These are phyloP conservation scores for Sophora flavescens DNA, from an alignment of 306 rosid genomes.

Conservation along the genomic window DNA sequence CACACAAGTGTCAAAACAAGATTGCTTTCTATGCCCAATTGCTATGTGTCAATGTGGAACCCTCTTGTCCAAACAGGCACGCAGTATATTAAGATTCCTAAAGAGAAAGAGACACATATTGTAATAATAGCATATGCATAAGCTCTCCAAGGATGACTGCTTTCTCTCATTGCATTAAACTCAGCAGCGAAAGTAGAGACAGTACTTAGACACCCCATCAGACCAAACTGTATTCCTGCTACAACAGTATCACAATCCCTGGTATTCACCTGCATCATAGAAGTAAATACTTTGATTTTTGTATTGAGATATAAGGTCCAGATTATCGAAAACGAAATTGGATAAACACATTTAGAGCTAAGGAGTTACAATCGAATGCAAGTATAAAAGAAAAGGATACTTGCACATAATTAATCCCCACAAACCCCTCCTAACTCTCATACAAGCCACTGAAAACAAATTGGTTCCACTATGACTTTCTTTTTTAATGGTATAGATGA, in stretches of 20 bases:
- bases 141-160: conserved; percentile 76
- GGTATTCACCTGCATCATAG: conserved; percentile 62
- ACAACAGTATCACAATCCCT: conserved; percentile 61
- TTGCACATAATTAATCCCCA: neutral
- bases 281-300: conserved; percentile 17
- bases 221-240: conserved; percentile 72
- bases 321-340: neutral
- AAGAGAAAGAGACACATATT: conserved; percentile 58
- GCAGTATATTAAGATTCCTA: conserved; percentile 74
- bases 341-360: neutral
- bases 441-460: neutral
- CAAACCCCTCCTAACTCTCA: neutral
- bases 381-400: neutral
- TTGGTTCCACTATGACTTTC: neutral
- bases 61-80: conserved; percentile 76
- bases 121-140: conserved; percentile 70
- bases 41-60: conserved; percentile 42
- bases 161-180: conserved; percentile 84
- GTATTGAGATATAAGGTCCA: neutral
- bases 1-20: neutral
- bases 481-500: conserved; percentile 4
- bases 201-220: conserved; percentile 87
- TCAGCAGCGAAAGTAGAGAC: conserved; percentile 87
- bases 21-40: neutral
- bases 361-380: neutral